Percentiles rank a stretch among this genome's conserved stretches.
Evolutionary conservation across 2,329 filamentous ascomycete species (phyloP).

Genomic region (Eutypa lata): DNA sequence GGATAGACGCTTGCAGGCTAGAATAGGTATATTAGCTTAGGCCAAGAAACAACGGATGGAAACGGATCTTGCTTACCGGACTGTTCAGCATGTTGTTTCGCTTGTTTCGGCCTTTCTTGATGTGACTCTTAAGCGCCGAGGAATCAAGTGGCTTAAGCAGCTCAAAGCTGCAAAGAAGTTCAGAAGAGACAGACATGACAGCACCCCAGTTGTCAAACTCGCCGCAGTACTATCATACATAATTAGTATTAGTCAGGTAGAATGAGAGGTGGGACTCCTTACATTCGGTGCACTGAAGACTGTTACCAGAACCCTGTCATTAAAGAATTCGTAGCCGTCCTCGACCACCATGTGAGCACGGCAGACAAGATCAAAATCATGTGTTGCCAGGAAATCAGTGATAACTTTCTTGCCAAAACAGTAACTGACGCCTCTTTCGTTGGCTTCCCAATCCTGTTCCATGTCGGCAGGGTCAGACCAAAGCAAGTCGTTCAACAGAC

Average conservation of each 20-base stretch:
- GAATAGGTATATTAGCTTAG: slow-evolving; percentile 8
- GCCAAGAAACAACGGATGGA: background rate
- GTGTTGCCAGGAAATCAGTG: slow-evolving; percentile 86
- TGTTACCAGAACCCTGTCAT: slow-evolving; percentile 88
- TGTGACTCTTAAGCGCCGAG: slow-evolving; percentile 93
- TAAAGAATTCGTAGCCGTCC: slow-evolving; percentile 98
- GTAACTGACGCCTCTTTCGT: slow-evolving; percentile 94
- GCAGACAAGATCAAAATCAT: slow-evolving; percentile 97
- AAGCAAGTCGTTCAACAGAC: slow-evolving; percentile 87
- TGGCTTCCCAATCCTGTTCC: slow-evolving; percentile 97
- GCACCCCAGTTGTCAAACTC: slow-evolving; percentile 99
- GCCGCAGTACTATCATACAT: slow-evolving; percentile 73
- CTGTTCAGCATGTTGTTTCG: slow-evolving; percentile 94
- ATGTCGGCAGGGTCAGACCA: slow-evolving; percentile 99
- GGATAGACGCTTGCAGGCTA: slow-evolving; percentile 55
- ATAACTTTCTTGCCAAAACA: slow-evolving; percentile 99
- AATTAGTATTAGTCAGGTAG: slow-evolving; percentile 20
- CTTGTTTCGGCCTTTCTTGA: slow-evolving; percentile 96
- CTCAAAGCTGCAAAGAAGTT: slow-evolving; percentile 95
- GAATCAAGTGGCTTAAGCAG: slow-evolving; percentile 94
- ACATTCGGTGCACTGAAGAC: slow-evolving; percentile 98
- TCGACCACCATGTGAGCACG: slow-evolving; percentile 99
- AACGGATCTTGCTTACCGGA: slow-evolving; percentile 63
- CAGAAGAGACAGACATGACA: slow-evolving; percentile 94
- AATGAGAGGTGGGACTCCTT: slow-evolving; percentile 39